phyloP scores from a whole-genome alignment of 495 filamentous ascomycete genomes.

The Neurospora hispaniola region DNA sequence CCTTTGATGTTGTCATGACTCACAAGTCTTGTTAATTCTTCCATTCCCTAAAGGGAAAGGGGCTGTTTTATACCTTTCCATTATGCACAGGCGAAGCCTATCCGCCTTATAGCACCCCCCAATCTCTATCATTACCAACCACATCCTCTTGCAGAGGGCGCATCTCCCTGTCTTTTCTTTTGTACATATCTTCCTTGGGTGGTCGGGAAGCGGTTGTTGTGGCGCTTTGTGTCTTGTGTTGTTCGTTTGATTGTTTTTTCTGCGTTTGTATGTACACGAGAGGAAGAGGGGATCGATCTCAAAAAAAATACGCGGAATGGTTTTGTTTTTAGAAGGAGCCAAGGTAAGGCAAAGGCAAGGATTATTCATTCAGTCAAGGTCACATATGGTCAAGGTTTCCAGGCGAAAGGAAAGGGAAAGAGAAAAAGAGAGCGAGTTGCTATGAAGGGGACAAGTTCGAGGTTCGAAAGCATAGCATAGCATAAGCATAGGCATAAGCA shows the following conservation, averaged over 20 bases:
- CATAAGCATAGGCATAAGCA: not conserved
- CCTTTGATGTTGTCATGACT: slow-evolving; percentile 5
- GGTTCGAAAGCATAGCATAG: not conserved
- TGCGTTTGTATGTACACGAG: not conserved
- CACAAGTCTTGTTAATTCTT: not conserved
- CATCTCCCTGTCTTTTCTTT: not conserved
- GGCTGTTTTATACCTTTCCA: not conserved
- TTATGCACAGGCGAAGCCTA: not conserved
- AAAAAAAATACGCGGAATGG: not conserved
- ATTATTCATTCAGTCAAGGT: not conserved
- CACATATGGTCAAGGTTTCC: not conserved
- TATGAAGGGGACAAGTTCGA: not conserved
- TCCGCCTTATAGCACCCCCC: not conserved
- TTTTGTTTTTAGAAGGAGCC: not conserved
- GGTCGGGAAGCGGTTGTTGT: not conserved
- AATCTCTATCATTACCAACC: not conserved
- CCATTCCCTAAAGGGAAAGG: not conserved
- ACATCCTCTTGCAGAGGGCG: not conserved
- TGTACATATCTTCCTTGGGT: not conserved
- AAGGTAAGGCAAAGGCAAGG: not conserved
- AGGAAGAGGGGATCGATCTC: not conserved
- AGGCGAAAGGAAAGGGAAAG: not conserved
- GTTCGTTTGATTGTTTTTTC: not conserved
- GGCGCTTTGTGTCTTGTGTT: not conserved
- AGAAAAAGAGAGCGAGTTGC: not conserved